phyloP scores from a whole-genome alignment of 2,329 filamentous ascomycete species.

The Aspergillus amoenus region DNA sequence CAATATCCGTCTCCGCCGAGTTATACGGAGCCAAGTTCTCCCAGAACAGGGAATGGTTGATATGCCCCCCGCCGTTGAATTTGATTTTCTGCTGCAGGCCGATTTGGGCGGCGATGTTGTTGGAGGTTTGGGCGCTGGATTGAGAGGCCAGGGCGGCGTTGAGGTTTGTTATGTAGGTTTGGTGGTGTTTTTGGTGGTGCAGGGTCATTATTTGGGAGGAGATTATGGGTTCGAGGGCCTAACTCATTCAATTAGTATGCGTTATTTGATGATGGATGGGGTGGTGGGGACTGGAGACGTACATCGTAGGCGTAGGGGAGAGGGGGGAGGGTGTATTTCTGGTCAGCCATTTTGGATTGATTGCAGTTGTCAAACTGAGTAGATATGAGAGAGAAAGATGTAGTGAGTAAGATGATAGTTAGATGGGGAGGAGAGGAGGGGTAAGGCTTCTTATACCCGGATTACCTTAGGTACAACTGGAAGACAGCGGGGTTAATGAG shows the following conservation, averaged over 20 bases:
- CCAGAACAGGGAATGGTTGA: constrained; percentile 95
- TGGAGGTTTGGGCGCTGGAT: constrained; percentile 53
- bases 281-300: constrained; percentile 30
- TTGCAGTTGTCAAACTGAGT: not conserved
- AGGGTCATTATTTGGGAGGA: constrained; percentile 92
- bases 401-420: not conserved
- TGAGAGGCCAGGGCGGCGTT: constrained; percentile 73
- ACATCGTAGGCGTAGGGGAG: constrained; percentile 72
- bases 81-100: constrained; percentile 70
- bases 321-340: constrained; percentile 59
- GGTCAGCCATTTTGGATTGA: constrained; percentile 23
- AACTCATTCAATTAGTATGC: constrained; percentile 17
- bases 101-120: constrained; percentile 65
- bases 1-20: constrained; percentile 57
- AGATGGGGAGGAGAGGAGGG: not conserved
- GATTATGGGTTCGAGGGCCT: constrained; percentile 76
- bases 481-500: not conserved
- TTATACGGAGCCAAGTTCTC: constrained; percentile 69
- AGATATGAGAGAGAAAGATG: not conserved
- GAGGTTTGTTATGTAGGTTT: constrained; percentile 86
- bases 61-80: constrained; percentile 89
- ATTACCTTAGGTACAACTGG: not conserved
- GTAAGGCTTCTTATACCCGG: not conserved
- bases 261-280: not conserved
- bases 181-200: constrained; percentile 90